Percentiles rank a stretch among this genome's conserved stretches.
phyloP scores from a whole-genome alignment of 2,329 filamentous ascomycete genomes.

The Fusarium siculi region DNA sequence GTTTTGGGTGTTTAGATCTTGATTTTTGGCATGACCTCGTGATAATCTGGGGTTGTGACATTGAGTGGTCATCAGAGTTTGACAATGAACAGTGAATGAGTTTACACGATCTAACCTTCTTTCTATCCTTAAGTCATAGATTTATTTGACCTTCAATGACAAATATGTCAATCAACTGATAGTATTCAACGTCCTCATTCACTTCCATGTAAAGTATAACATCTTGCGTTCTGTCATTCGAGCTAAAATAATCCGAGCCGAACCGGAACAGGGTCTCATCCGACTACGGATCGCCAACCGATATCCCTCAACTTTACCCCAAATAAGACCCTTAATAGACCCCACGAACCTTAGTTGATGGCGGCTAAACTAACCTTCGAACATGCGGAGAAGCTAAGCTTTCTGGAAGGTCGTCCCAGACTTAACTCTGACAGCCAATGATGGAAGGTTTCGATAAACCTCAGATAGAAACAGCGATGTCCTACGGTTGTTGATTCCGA shows the following conservation, averaged over 20 bases:
- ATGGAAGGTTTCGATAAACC: neutral
- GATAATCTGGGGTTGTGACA: neutral
- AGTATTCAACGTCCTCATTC: fast-evolving
- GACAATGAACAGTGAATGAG: neutral
- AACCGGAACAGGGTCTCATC: neutral
- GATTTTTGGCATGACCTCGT: neutral
- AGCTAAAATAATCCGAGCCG: neutral
- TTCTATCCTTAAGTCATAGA: fast-evolving
- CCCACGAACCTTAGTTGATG: neutral
- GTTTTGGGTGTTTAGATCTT: neutral
- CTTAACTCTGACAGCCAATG: neutral
- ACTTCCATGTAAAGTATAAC: neutral
- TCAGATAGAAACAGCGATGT: neutral
- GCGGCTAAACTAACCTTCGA: neutral
- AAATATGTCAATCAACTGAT: neutral
- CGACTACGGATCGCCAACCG: neutral
- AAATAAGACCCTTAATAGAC: neutral
- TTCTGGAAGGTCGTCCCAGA: neutral
- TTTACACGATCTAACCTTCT: neutral
- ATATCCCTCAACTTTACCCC: neutral
- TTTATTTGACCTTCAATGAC: neutral
- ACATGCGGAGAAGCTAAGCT: neutral
- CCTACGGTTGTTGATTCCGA: neutral
- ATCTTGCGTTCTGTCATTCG: neutral
- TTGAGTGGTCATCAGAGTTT: neutral